Percentiles rank a stretch among this genome's conserved stretches.
These are phyloP conservation scores for Brassica incana DNA, from an alignment of 345 rosid genomes.

Conservation along the genomic window DNA sequence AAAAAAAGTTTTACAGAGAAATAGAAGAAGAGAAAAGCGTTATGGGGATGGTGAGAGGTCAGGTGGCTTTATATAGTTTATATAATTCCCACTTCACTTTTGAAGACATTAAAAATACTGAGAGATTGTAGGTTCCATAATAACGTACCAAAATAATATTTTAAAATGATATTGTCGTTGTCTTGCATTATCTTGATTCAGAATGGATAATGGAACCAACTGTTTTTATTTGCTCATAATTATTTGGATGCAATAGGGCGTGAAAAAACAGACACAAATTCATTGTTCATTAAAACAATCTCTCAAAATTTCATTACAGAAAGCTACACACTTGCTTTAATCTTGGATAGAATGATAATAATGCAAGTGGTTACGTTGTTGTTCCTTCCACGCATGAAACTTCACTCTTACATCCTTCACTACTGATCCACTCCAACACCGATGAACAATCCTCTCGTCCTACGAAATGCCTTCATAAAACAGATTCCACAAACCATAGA, in stretches of 20 bases:
- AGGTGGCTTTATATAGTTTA: constrained; percentile 1
- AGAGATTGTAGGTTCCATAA: constrained; percentile 12
- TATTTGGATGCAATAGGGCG: not conserved
- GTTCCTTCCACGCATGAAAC: constrained; percentile 21
- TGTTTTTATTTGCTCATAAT: not conserved
- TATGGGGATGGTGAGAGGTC: not conserved
- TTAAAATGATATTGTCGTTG: not conserved
- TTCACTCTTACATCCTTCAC: constrained; percentile 35
- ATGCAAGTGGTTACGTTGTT: constrained; percentile 8
- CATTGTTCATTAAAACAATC: not conserved
- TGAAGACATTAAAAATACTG: no score
- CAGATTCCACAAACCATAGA: constrained; percentile 2
- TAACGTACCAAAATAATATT: not conserved
- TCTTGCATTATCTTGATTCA: constrained; percentile 3
- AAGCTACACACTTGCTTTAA: not conserved
- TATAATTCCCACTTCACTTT: constrained; percentile 14
- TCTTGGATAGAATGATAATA: constrained; percentile 1
- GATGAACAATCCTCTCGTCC: constrained; percentile 63
- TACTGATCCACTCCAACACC: constrained; percentile 63
- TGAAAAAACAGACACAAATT: not conserved
- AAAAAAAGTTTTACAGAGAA: not conserved
- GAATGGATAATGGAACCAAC: not conserved
- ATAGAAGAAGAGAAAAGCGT: not conserved
- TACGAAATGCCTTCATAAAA: constrained; percentile 61
- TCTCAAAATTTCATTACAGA: not conserved